Conservation (phyloP, 257 asterid genomes). For the Penstemon barbatus region DNA sequence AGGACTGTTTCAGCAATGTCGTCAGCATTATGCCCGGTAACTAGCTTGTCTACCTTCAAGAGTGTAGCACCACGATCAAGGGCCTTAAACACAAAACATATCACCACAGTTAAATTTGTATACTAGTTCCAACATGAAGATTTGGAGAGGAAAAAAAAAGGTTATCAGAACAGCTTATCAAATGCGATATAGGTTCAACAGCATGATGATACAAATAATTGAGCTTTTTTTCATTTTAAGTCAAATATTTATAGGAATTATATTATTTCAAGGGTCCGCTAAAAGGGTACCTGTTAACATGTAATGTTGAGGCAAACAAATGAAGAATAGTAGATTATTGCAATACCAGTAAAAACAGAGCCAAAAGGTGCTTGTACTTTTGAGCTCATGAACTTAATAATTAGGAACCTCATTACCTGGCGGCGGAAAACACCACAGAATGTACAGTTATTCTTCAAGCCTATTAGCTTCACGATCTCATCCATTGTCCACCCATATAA, state of each 20-base stretch:
- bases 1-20: slow-evolving; percentile 99
- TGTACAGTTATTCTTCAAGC: slow-evolving; percentile 95
- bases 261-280: neutral
- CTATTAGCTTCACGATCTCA: slow-evolving; percentile 94
- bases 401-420: slow-evolving; percentile 55
- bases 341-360: neutral
- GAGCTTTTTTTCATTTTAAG: slow-evolving; percentile 1
- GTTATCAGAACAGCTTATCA: neutral
- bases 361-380: neutral
- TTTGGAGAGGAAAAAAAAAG: neutral
- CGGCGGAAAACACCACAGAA: slow-evolving; percentile 99
- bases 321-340: neutral
- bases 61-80: slow-evolving; percentile 98
- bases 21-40: slow-evolving; percentile 97
- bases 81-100: slow-evolving; percentile 55
- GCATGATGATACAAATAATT: neutral
- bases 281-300: neutral
- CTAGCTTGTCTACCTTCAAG: slow-evolving; percentile 92
- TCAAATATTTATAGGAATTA: neutral
- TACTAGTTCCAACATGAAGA: neutral
- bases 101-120: neutral
- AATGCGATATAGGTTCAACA: too few relatives aligned
- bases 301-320: neutral
- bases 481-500: slow-evolving; percentile 99
- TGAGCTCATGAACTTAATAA: slow-evolving; percentile 7